phyloP scores from a whole-genome alignment of 2,329 filamentous ascomycete genomes.

The Cladosporium sp. region DNA sequence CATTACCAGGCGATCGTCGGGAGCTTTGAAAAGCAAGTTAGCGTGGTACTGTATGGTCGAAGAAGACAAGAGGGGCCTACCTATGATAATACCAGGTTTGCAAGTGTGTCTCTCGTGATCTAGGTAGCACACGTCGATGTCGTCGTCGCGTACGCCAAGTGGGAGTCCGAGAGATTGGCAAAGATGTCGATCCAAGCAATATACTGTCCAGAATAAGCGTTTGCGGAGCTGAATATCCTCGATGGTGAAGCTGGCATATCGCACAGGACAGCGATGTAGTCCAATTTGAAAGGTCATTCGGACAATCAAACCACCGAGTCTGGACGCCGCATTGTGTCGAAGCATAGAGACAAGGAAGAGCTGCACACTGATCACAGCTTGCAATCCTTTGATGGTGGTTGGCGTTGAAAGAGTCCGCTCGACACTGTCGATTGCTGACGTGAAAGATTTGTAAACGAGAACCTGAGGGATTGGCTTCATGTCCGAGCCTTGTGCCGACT shows the following conservation, averaged over 20 bases:
- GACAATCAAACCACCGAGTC: slow-evolving; percentile 51
- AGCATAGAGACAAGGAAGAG: slow-evolving; percentile 54
- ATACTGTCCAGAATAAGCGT: slow-evolving; percentile 55
- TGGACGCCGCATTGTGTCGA: slow-evolving; percentile 53
- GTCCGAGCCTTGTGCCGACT: slow-evolving; percentile 26
- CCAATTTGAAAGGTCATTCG: slow-evolving; percentile 54
- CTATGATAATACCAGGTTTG: slow-evolving; percentile 6
- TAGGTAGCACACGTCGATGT: slow-evolving; percentile 55
- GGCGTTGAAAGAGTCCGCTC: slow-evolving; percentile 45
- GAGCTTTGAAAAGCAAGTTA: background rate
- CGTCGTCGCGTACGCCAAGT: slow-evolving; percentile 52
- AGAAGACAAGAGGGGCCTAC: background rate
- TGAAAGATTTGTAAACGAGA: slow-evolving; percentile 46
- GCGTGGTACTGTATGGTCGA: background rate
- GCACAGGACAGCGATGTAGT: slow-evolving; percentile 53
- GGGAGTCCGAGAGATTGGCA: slow-evolving; percentile 54
- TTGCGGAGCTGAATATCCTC: slow-evolving; percentile 47
- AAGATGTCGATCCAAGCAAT: slow-evolving; percentile 51
- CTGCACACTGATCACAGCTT: slow-evolving; percentile 51
- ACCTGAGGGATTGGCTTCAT: slow-evolving; percentile 35
- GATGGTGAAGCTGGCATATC: slow-evolving; percentile 47
- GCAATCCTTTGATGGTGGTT: slow-evolving; percentile 44
- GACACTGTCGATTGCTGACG: slow-evolving; percentile 48
- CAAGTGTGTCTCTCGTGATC: slow-evolving; percentile 42
- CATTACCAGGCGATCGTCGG: slow-evolving; percentile 4